Percentiles rank a stretch among this genome's conserved stretches.
These are phyloP conservation scores for Solanum pennellii DNA, from an alignment of 257 asterid species.

Conservation along the genomic window DNA sequence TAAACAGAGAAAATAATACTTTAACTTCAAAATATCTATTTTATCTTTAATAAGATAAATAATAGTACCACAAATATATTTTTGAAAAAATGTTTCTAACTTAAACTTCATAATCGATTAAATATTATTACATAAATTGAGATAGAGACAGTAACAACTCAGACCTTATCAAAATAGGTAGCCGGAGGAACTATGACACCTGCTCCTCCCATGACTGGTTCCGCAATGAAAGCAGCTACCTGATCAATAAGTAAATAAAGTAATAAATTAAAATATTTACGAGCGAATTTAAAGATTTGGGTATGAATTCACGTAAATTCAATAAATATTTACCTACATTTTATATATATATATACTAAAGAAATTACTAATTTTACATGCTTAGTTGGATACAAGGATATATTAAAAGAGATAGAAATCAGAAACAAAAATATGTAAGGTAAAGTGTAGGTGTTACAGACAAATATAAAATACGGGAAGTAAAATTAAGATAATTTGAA, in stretches of 20 bases:
- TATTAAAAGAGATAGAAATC: not conserved
- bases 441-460: not conserved
- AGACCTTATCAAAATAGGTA: not conserved
- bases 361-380: too few relatives aligned
- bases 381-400: too few relatives aligned
- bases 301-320: too few relatives aligned
- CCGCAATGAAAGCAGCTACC: not conserved
- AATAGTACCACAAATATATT: too few relatives aligned
- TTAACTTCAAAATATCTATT: too few relatives aligned
- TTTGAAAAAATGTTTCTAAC: not conserved
- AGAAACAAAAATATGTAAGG: not conserved
- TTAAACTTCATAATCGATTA: too few relatives aligned
- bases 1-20: accelerated
- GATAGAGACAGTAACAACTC: accelerated
- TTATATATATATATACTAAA: too few relatives aligned
- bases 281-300: not conserved
- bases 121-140: too few relatives aligned
- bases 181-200: not conserved
- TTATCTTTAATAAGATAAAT: too few relatives aligned
- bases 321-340: too few relatives aligned
- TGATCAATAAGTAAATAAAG: not conserved
- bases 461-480: accelerated
- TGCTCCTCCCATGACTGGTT: not conserved
- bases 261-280: too few relatives aligned
- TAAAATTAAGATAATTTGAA: too few relatives aligned